Evolutionary conservation across 169 alveolate species (phyloP).

Genomic region (Eimeria sp.): DNA sequence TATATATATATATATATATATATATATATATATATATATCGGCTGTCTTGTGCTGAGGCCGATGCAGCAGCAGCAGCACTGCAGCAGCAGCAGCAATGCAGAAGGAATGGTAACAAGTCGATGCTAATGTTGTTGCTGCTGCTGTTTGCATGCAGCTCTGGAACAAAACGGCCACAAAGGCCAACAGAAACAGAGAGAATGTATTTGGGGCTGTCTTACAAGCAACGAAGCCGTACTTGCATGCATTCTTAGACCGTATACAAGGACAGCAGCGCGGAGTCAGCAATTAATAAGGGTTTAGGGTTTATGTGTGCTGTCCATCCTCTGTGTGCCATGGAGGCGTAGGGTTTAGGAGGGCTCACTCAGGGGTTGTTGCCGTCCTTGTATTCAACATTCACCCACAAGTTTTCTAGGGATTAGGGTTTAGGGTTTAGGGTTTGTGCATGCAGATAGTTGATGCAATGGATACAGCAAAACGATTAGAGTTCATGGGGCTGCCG

Average conservation of each 20-base stretch:
- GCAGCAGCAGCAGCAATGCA: constrained; percentile 5
- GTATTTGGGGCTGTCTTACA: neutral
- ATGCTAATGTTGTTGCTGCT: neutral
- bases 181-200: neutral
- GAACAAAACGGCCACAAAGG: neutral
- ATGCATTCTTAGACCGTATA: constrained; percentile 20
- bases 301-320: neutral
- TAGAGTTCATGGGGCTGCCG: neutral
- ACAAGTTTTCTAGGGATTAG: neutral
- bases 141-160: constrained; percentile 33
- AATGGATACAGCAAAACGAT: neutral
- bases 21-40: neutral
- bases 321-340: neutral
- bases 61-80: neutral
- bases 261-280: constrained; percentile 16
- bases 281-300: neutral
- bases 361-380: neutral
- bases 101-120: neutral
- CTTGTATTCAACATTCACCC: too few relatives aligned
- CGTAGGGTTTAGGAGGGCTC: neutral
- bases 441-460: constrained; percentile 41
- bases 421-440: constrained; percentile 10
- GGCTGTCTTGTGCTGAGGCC: neutral
- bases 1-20: neutral
- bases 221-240: constrained; percentile 2